Evolutionary conservation across 305 asterid species (phyloP).

Genomic region (Fraxinus sp.): DNA sequence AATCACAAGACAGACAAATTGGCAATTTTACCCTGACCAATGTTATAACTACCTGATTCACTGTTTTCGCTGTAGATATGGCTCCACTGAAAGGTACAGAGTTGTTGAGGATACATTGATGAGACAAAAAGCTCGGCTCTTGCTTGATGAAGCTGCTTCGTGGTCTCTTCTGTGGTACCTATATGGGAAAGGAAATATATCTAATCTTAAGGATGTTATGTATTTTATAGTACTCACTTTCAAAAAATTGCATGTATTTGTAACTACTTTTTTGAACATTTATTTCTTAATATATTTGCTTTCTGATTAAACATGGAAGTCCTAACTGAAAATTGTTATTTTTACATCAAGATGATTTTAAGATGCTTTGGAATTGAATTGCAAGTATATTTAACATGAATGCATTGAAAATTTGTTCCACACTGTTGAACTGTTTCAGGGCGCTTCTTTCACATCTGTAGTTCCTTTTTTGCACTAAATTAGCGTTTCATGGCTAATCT

Average conservation of each 20-base stretch:
- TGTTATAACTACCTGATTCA: slow-evolving; percentile 5
- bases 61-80: slow-evolving; percentile 57
- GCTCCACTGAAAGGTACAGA: slow-evolving; percentile 78
- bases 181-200: slow-evolving; percentile 78
- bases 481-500: not conserved
- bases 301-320: not conserved
- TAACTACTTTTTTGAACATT: slow-evolving; percentile 2
- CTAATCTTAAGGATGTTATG: slow-evolving; percentile 18
- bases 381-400: not conserved
- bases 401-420: not conserved
- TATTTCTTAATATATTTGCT: slow-evolving; percentile 8
- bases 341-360: not conserved
- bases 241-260: slow-evolving; percentile 1
- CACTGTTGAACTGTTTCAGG: not conserved
- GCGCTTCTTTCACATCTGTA: not conserved
- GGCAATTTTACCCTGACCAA: not conserved
- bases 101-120: slow-evolving; percentile 82
- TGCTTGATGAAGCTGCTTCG: slow-evolving; percentile 97
- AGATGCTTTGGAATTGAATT: not conserved
- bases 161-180: slow-evolving; percentile 98
- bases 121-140: slow-evolving; percentile 76
- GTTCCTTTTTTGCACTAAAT: slow-evolving; percentile 5
- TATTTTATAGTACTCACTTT: not conserved
- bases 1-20: slow-evolving; percentile 1
- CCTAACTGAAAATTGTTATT: not conserved